Evolutionary conservation across 805 yeast genomes (phyloP).

Genomic region (Candida boleticola): DNA sequence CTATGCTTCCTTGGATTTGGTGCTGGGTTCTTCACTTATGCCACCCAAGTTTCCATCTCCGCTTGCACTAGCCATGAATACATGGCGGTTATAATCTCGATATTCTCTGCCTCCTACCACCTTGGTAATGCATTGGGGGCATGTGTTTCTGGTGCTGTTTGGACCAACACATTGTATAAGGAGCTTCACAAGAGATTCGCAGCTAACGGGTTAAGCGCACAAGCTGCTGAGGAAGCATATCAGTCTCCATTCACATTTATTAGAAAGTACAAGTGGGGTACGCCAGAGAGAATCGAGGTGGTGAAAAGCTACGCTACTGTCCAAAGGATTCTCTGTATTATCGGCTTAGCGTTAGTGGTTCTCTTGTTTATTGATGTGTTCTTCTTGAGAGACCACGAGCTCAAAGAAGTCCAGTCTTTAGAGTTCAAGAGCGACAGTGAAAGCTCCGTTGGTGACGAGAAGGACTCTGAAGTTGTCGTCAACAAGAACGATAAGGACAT

Average conservation of each 20-base stretch:
- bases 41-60: slow-evolving; percentile 60
- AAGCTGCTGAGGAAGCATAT: slow-evolving; percentile 28
- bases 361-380: slow-evolving; percentile 49
- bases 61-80: slow-evolving; percentile 59
- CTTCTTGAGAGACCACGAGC: slow-evolving; percentile 52
- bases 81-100: slow-evolving; percentile 60
- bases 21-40: slow-evolving; percentile 69
- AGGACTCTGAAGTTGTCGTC: slow-evolving; percentile 16
- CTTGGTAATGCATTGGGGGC: slow-evolving; percentile 66
- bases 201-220: slow-evolving; percentile 23
- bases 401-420: slow-evolving; percentile 33
- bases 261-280: slow-evolving; percentile 53
- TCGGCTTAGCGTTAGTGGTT: slow-evolving; percentile 54
- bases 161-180: slow-evolving; percentile 59
- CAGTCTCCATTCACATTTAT: slow-evolving; percentile 53
- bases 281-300: slow-evolving; percentile 57
- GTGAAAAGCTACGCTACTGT: slow-evolving; percentile 58
- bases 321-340: slow-evolving; percentile 56
- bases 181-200: slow-evolving; percentile 33
- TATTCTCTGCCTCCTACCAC: slow-evolving; percentile 56
- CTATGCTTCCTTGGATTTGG: slow-evolving; percentile 67
- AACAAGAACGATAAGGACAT: slow-evolving; percentile 25
- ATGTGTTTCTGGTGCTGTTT: slow-evolving; percentile 66
- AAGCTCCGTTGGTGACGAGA: slow-evolving; percentile 6
- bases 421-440: slow-evolving; percentile 12